phyloP scores from a whole-genome alignment of 441 rosid genomes.

The Erodium texanum region DNA sequence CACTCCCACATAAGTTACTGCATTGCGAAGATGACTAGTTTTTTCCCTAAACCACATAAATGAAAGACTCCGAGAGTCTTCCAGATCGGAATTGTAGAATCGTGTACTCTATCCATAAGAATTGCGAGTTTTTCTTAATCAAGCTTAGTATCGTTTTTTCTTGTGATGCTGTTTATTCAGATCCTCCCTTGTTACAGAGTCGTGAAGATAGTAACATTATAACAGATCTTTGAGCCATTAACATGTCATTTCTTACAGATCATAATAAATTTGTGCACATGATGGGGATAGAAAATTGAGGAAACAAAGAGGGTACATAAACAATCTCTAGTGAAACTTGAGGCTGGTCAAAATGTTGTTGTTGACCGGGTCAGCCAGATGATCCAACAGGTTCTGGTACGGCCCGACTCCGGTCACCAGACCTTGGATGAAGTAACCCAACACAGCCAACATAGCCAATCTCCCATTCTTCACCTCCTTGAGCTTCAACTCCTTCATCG shows the following conservation, averaged over 20 bases:
- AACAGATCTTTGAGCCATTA: constrained; percentile 17
- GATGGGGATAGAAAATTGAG: constrained; percentile 15
- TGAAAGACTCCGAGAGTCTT: not conserved
- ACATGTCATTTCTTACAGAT: constrained; percentile 28
- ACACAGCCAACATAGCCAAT: constrained; percentile 64
- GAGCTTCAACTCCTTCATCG: constrained; percentile 74
- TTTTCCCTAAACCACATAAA: not conserved
- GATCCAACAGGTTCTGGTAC: constrained; percentile 88
- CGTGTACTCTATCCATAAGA: not conserved
- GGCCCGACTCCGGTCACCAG: constrained; percentile 91
- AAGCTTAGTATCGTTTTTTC: no score
- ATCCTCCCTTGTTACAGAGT: not conserved
- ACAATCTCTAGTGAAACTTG: constrained; percentile 60
- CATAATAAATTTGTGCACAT: constrained; percentile 38
- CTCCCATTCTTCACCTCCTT: constrained; percentile 94
- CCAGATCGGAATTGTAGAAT: not conserved
- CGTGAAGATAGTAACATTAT: not conserved
- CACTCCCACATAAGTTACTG: not conserved
- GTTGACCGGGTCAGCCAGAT: constrained; percentile 84
- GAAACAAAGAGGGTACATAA: not conserved
- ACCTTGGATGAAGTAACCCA: constrained; percentile 71
- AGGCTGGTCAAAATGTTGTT: constrained; percentile 87
- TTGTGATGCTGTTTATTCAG: not conserved
- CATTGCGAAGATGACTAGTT: not conserved
- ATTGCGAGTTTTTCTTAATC: not conserved